Base-by-base conservation (phyloP, 2,329 filamentous ascomycete genomes). In the Ophiosphaerella herpotricha region DNA sequence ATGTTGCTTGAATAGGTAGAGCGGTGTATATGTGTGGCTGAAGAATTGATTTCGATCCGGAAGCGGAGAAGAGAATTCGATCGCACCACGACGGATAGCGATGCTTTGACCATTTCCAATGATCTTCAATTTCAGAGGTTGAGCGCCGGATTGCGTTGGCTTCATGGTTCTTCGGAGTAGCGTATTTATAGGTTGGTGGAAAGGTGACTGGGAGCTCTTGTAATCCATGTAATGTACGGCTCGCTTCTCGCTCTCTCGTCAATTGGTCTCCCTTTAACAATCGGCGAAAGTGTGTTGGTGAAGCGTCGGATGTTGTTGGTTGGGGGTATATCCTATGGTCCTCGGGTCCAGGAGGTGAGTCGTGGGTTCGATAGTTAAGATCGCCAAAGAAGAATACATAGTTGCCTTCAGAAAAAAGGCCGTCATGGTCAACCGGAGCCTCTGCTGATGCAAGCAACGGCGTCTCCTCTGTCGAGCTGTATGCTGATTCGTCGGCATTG, bases 161-260 rank as follows among this genome's bases (percentile, higher is more conserved):
- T 2, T 35, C 50, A 35, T 45, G 24, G 43, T 46, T 46, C 16
- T 61, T 58, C 7, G 58, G 56, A 2, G 51, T 61, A 36, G 81
- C 80, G 71, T 94, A 95, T 74, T 99, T 99, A 79, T 99, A 99
- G 0, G 94, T 97, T 0, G 94, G 94, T 1, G 91, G 88, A 65
- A 97, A 99, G 4, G 73, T 74, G 50, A 97, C 85, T 1, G 82
- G 77, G 1, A 86, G 83, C 75, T 99, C 94, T 8, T 77, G 76
- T 31, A 99, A 77, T 4, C 90, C 87, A 56, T 97, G 91, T 21
- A 96, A 77, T 2, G 89, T 90, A 13, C 85, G 82, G 0, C 86
- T 85, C 1, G 85, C 85, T 4, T 73, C 73, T 44, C 84, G 84
- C 73, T 97, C 91, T 40, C 83, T 80, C 2, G 78, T 86, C 18